A percentile compares a stretch with the other conserved stretches of the same genome.
These are phyloP conservation scores for Vickermania ingenoplastis DNA, from an alignment of 208 protist genomes.

Conservation along the genomic window DNA sequence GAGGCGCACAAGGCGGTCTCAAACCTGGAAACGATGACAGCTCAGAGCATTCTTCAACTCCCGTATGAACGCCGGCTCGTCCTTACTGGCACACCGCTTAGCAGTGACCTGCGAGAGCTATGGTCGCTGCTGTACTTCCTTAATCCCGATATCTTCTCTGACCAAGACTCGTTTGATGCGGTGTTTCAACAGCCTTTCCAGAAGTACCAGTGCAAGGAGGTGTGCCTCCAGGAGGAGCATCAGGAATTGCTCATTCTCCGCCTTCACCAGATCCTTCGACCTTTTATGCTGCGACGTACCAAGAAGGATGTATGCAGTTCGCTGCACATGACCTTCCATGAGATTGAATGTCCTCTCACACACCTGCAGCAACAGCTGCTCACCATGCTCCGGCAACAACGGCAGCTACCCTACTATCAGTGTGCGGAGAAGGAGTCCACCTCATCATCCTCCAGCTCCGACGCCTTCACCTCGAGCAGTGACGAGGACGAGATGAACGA, in stretches of 20 bases:
- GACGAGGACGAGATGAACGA: too few species aligned
- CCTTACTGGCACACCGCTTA: slow-evolving; percentile 94
- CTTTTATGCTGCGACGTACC: slow-evolving; percentile 93
- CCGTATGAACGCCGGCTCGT: slow-evolving; percentile 60
- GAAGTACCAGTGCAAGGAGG: slow-evolving; percentile 30
- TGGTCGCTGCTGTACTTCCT: slow-evolving; percentile 98
- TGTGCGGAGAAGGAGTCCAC: not conserved
- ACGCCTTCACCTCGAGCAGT: too few species aligned
- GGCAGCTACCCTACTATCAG: slow-evolving; percentile 12
- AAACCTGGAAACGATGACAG: slow-evolving; percentile 35
- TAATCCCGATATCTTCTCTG: slow-evolving; percentile 90
- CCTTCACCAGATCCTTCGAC: slow-evolving; percentile 89
- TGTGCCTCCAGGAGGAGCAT: slow-evolving; percentile 50
- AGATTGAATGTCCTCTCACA: slow-evolving; percentile 32
- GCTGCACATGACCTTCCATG: slow-evolving; percentile 80
- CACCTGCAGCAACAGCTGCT: slow-evolving; percentile 38
- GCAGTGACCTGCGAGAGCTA: slow-evolving; percentile 98
- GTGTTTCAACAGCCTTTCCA: slow-evolving; percentile 73
- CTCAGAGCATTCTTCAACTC: slow-evolving; percentile 21
- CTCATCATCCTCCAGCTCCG: not conserved
- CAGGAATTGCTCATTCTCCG: slow-evolving; percentile 50
- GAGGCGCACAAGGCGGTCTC: slow-evolving; percentile 74
- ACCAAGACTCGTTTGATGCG: slow-evolving; percentile 89
- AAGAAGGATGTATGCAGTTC: slow-evolving; percentile 92
- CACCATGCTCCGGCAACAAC: slow-evolving; percentile 47